phyloP scores from a whole-genome alignment of 306 rosid species.

The Glycine soja region DNA sequence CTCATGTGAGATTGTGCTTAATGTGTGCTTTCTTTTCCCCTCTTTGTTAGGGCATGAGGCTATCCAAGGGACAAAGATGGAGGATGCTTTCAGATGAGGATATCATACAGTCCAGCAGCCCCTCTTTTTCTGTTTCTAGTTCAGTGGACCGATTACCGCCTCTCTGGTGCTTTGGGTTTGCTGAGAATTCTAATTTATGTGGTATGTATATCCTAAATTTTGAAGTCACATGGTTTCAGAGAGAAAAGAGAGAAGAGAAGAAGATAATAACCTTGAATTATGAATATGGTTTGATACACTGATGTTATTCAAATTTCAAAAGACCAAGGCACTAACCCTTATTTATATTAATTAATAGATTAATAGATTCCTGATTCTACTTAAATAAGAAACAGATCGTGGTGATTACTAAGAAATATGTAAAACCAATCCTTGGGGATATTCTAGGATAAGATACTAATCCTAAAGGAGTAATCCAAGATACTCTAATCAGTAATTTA shows the following conservation, averaged over 20 bases:
- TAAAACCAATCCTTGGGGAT: too few relatives aligned
- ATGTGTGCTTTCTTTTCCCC: background rate
- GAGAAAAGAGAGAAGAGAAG: background rate
- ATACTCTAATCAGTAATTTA: background rate
- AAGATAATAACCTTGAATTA: too few relatives aligned
- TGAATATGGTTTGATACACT: too few relatives aligned
- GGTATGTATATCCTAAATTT: conserved; percentile 56
- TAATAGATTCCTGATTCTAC: too few relatives aligned
- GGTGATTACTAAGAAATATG: too few relatives aligned
- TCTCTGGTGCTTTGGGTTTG: conserved; percentile 90
- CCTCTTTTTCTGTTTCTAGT: conserved; percentile 81
- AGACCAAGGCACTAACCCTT: too few relatives aligned
- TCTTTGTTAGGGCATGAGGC: conserved; percentile 66
- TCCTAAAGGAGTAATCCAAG: too few relatives aligned
- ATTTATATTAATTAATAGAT: too few relatives aligned
- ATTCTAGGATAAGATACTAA: too few relatives aligned
- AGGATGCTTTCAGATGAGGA: conserved; percentile 86
- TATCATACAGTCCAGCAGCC: conserved; percentile 76
- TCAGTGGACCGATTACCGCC: conserved; percentile 86
- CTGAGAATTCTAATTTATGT: conserved; percentile 78
- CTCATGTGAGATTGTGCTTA: conserved; percentile 23
- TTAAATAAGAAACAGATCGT: too few relatives aligned
- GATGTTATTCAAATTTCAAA: too few relatives aligned
- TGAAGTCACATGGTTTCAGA: background rate
- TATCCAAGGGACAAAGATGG: conserved; percentile 91